A percentile compares a stretch with the other conserved stretches of the same genome.
phyloP scores from a whole-genome alignment of 2,329 filamentous ascomycete species.

The Diatrype stigma region DNA sequence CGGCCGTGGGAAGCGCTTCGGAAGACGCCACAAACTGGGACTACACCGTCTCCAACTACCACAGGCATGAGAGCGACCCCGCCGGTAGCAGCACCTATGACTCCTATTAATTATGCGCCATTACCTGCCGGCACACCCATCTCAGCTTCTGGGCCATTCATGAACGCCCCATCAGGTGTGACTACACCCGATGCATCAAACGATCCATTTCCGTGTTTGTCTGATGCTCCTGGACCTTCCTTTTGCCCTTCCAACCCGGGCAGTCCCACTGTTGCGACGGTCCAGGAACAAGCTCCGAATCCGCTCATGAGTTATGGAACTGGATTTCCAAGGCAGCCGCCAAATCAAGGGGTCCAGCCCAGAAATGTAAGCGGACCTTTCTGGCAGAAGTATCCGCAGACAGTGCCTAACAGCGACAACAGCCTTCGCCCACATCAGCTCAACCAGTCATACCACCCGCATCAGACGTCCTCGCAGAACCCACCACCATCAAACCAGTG shows the following conservation, averaged over 20 bases:
- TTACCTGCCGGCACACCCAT: neutral
- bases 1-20: constrained; percentile 27
- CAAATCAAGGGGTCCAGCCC: constrained; percentile 19
- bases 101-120: neutral
- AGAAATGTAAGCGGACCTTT: constrained; percentile 31
- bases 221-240: neutral
- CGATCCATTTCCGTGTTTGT: neutral
- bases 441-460: constrained; percentile 3
- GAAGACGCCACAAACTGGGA: constrained; percentile 14
- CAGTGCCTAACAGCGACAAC: constrained; percentile 28
- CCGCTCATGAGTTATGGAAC: constrained; percentile 5
- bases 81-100: constrained; percentile 2
- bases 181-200: neutral
- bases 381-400: constrained; percentile 23
- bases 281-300: neutral
- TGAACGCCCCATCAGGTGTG: neutral
- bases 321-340: constrained; percentile 13
- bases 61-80: constrained; percentile 1
- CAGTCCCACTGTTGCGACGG: neutral
- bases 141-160: neutral
- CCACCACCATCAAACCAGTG: neutral
- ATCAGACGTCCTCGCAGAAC: constrained; percentile 9
- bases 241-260: neutral
- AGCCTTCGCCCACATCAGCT: constrained; percentile 20
- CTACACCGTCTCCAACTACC: neutral